Evolutionary conservation across 2,329 filamentous ascomycete genomes (phyloP), one percentile per base, ranked within the genome.

Genomic region (Hortaea sp.): DNA sequence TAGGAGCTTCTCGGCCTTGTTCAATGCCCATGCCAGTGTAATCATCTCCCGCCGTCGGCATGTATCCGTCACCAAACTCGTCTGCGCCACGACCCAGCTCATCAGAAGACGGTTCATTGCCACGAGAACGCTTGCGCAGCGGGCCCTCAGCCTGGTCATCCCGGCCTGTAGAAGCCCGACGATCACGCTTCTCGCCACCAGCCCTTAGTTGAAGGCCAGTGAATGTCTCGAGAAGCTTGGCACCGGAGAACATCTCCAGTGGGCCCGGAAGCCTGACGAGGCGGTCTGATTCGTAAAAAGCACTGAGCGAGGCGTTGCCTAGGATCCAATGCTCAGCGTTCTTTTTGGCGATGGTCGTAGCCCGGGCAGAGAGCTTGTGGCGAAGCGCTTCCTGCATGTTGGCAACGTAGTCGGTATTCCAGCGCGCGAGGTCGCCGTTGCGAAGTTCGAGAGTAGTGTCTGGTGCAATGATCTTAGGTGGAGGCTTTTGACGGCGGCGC

Each of bases 1-100:
- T 74, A 0, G 72, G 76, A 1, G 77, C 83, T 38, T 85, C 78
- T 65, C 86, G 79, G 13, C 82, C 85, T 27, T 86, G 64, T 62
- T 94, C 88, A 13, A 83, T 63, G 7, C 32, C 32, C 32, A 35
- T 35, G 6, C 76, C 76, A 52, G 69, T 63, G 45, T 59, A 57
- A 35, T 59, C 63, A 38, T 59, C 63, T 29, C 49, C 48, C 28
- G 53, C 42, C 20, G 52, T 39, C 5, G 55, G 45, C 13, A 55
- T 41, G 41, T 47, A 51, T 13, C 57, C 52, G 42, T 51, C 49
- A 29, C 55, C 43, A n/a, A 46, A 29, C 9, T 51, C 41, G 12
- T 46, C 41, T n/a, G 44, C 43, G 34, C 63, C 64, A 13, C 61
- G 62, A n/a, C 59, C 50, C 1, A 61, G 45, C 45, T 68, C 63